Conservation (phyloP, 768 basidiomycete genomes). For the Russula earlei region DNA sequence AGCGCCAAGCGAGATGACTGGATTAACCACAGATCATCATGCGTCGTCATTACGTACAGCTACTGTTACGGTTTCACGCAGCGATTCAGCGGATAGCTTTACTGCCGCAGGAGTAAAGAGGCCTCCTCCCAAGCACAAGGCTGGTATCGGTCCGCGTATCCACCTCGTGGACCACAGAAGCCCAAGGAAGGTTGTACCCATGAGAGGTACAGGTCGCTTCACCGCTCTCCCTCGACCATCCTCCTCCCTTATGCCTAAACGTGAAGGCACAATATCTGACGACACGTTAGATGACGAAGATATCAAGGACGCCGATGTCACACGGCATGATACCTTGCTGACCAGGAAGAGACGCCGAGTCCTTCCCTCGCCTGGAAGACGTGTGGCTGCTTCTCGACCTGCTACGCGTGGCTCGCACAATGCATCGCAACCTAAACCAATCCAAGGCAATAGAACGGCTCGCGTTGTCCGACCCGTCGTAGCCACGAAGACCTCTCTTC, state of each 20-base stretch:
- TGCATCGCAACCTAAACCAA: background rate
- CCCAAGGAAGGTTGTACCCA: slow-evolving; percentile 1
- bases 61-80: slow-evolving; percentile 22
- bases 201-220: slow-evolving; percentile 2
- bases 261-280: slow-evolving; percentile 12
- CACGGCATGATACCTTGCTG: background rate
- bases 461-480: background rate
- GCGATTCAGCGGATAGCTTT: slow-evolving; percentile 18
- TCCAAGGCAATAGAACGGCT: background rate
- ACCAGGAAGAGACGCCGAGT: slow-evolving; percentile 17
- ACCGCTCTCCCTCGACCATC: slow-evolving; percentile 3
- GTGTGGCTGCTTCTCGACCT: background rate
- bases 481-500: slow-evolving; percentile 14
- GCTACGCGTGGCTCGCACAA: background rate
- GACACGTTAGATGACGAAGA: slow-evolving; percentile 19
- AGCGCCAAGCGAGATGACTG: slow-evolving; percentile 20
- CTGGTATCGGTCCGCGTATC: slow-evolving; percentile 7
- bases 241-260: slow-evolving; percentile 1
- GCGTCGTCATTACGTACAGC: slow-evolving; percentile 26
- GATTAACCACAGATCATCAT: slow-evolving; percentile 26
- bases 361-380: background rate
- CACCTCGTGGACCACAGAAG: slow-evolving; percentile 1
- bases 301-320: background rate
- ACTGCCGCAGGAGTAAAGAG: slow-evolving; percentile 25
- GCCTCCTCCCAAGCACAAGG: slow-evolving; percentile 18